These are phyloP conservation scores for Fonsecaea nubica DNA, from an alignment of 2,329 filamentous ascomycete genomes.

Conservation along the genomic window DNA sequence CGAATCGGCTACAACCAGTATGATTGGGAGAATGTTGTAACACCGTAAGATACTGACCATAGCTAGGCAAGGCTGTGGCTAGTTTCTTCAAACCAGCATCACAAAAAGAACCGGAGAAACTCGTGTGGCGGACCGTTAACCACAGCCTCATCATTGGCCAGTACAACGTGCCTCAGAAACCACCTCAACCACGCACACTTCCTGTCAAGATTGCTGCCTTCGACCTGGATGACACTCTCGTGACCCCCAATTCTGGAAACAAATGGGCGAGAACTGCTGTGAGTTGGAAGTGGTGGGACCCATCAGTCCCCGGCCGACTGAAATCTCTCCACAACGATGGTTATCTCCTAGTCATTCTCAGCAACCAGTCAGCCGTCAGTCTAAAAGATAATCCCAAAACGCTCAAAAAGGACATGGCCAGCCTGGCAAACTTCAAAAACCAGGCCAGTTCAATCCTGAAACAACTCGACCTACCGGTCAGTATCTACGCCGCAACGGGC, in stretches of 20 bases:
- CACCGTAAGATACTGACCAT: slow-evolving; percentile 15
- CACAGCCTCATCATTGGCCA: slow-evolving; percentile 78
- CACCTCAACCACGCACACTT: slow-evolving; percentile 18
- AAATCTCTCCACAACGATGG: slow-evolving; percentile 73
- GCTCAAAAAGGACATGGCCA: slow-evolving; percentile 70
- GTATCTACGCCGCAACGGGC: slow-evolving; percentile 83
- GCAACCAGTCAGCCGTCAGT: slow-evolving; percentile 85
- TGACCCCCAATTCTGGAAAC: slow-evolving; percentile 79
- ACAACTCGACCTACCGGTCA: slow-evolving; percentile 75
- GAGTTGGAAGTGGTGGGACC: slow-evolving; percentile 97
- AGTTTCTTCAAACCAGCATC: slow-evolving; percentile 89
- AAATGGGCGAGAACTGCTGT: slow-evolving; percentile 71
- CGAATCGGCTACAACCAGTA: slow-evolving; percentile 62
- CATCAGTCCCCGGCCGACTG: slow-evolving; percentile 70
- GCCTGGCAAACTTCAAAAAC: slow-evolving; percentile 79
- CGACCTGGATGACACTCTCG: slow-evolving; percentile 79
- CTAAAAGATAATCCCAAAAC: slow-evolving; percentile 75
- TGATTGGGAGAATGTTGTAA: slow-evolving; percentile 2
- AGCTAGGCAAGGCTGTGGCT: slow-evolving; percentile 63
- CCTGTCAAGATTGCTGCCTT: slow-evolving; percentile 52
- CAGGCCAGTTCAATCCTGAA: slow-evolving; percentile 74
- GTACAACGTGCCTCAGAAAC: slow-evolving; percentile 52
- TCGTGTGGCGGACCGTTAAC: slow-evolving; percentile 71
- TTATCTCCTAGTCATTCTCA: slow-evolving; percentile 79
- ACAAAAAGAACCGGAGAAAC: slow-evolving; percentile 79